Evolutionary conservation across 2,329 filamentous ascomycete genomes (phyloP), one percentile per base, ranked within the genome.

Genomic region (Calycina marina): DNA sequence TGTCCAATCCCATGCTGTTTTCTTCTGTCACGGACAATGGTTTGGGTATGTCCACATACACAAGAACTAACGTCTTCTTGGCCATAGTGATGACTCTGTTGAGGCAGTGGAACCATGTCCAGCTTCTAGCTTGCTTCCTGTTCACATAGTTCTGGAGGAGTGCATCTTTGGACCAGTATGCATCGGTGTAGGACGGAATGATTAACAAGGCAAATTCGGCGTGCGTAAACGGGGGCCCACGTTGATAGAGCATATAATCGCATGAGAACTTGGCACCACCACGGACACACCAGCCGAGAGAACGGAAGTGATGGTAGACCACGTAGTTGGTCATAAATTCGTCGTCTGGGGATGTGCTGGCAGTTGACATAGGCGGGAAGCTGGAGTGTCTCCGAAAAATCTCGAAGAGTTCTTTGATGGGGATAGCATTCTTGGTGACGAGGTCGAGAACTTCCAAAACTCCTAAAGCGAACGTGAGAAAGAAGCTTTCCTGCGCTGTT

Each of bases 231-330:
- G 90, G 88, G 0, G 90, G 90, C 0, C 90, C 90, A 13, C 85
- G 77, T 35, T 84, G 77, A 57, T 98, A 98, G 5, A 98, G 68
- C n/a, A 98, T 62, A 62, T 83, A 94, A 55, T 98, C 90, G 6
- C 85, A 81, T 14, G 82, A 83, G 47, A 98, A 98, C 51, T 98
- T 98, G 52, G 93, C 77, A 20, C 90, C 92, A 4, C 81, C 75
- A 10, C 92, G 77, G 1, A 92, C 79, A 1, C 94, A 83, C 88
- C 90, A 98, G 14, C 90, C 90, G 0, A 96, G 65, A 0, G 85
- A 93, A 22, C 90, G 78, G 59, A 93, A 98, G 53, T 98, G 88
- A 52, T 98, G 90, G 54, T 93, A 98, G 12, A 83, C 83, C 9
- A 74, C 75, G 49, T 96, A 98, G 36, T 83, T 77, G 1, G 93